These are phyloP conservation scores for Actinomortierella wolfii DNA, from an alignment of 371 early-diverging fungal species.

Conservation along the genomic window DNA sequence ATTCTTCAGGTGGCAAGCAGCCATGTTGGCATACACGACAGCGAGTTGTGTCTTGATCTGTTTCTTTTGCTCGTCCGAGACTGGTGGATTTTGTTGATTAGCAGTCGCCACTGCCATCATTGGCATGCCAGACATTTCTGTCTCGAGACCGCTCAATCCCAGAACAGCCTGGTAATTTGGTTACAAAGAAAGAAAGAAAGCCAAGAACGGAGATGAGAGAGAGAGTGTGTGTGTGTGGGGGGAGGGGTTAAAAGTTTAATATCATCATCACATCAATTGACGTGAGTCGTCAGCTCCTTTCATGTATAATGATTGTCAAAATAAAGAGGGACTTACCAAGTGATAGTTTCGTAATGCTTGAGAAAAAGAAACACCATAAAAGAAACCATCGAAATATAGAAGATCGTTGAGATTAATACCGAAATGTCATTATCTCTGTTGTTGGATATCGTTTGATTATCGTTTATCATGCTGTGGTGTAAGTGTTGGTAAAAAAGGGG, in stretches of 20 bases:
- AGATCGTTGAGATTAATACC: no score
- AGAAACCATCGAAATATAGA: no score
- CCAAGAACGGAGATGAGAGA: neutral
- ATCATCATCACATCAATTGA: neutral
- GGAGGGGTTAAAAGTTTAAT: neutral
- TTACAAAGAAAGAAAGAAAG: neutral
- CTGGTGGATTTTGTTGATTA: constrained; percentile 4
- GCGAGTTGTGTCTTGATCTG: constrained; percentile 37
- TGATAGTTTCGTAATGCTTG: neutral
- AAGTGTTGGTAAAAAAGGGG: no score
- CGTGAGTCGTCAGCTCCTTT: neutral
- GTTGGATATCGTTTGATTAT: no score
- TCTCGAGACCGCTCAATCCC: constrained; percentile 35
- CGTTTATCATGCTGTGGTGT: no score
- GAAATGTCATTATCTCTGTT: no score
- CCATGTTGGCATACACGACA: constrained; percentile 39
- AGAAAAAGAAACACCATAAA: no score
- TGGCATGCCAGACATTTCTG: constrained; percentile 35
- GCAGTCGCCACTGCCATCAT: constrained; percentile 23
- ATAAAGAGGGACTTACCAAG: neutral
- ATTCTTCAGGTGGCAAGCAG: constrained; percentile 40
- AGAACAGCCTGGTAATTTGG: constrained; percentile 27
- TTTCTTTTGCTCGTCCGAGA: constrained; percentile 21
- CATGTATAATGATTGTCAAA: neutral
- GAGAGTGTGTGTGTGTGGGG: neutral